Evolutionary conservation across 345 rosid genomes (phyloP).

Genomic region (Aegle marmelos): DNA sequence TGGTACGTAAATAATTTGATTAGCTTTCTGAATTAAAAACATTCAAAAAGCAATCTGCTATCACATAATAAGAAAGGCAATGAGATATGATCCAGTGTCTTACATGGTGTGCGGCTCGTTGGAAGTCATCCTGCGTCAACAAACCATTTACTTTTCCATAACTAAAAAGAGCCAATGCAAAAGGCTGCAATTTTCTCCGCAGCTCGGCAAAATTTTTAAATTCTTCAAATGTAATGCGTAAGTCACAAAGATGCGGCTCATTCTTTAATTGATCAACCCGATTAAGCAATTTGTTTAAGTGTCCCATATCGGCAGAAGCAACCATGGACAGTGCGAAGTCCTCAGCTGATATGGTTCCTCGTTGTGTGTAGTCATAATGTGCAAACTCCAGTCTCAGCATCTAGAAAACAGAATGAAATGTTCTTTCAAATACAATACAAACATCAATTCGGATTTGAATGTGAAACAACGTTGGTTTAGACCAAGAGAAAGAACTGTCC

Average conservation of each 20-base stretch:
- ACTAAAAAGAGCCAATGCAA: slow-evolving; percentile 85
- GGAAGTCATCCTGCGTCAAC: slow-evolving; percentile 67
- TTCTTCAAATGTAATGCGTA: slow-evolving; percentile 64
- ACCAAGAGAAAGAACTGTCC: neutral
- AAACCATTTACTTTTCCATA: slow-evolving; percentile 79
- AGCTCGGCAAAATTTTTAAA: slow-evolving; percentile 78
- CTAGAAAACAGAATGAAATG: slow-evolving; percentile 30
- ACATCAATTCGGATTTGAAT: neutral
- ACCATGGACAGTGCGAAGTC: slow-evolving; percentile 95
- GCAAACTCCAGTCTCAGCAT: slow-evolving; percentile 80
- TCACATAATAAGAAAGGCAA: neutral
- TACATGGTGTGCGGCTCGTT: slow-evolving; percentile 82
- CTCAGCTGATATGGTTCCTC: slow-evolving; percentile 69
- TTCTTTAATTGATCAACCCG: slow-evolving; percentile 60
- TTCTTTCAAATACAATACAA: neutral
- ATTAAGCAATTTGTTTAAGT: slow-evolving; percentile 60
- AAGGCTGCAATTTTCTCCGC: slow-evolving; percentile 69
- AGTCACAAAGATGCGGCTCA: slow-evolving; percentile 43
- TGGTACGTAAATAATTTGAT: neutral
- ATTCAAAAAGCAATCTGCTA: neutral
- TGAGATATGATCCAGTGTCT: slow-evolving; percentile 19
- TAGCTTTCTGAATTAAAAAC: neutral
- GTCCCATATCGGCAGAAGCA: slow-evolving; percentile 88
- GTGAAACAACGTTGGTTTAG: neutral
- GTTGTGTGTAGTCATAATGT: slow-evolving; percentile 78